Conservation (phyloP, 2,329 filamentous ascomycete genomes). For the Rhytidhysteron rufulum region DNA sequence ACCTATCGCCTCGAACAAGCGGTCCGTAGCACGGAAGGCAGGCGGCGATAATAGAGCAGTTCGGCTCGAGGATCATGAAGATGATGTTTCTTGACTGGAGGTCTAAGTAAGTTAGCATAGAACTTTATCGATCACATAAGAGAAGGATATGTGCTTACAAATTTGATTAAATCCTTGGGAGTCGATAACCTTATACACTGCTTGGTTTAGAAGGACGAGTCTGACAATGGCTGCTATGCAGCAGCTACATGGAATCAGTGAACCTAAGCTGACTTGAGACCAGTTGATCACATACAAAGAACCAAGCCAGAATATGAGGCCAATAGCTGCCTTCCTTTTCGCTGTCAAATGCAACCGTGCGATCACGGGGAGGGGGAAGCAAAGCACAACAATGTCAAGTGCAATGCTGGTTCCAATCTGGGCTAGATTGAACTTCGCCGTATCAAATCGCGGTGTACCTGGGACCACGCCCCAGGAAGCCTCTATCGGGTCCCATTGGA, state of each 20-base stretch:
- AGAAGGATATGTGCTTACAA: background rate
- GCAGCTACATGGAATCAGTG: conserved; percentile 4
- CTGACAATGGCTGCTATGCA: conserved; percentile 9
- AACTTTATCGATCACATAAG: no score
- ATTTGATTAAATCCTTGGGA: conserved; percentile 2
- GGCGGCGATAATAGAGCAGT: conserved; percentile 8
- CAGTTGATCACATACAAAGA: conserved; percentile 6
- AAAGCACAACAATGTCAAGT: conserved; percentile 11
- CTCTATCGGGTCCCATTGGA: conserved; percentile 1
- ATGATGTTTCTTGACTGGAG: conserved; percentile 1
- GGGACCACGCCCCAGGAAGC: conserved; percentile 3
- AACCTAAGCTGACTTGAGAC: background rate
- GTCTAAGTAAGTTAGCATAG: background rate
- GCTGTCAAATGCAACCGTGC: conserved; percentile 13
- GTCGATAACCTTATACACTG: background rate
- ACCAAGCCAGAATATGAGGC: conserved; percentile 11
- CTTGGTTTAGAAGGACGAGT: conserved; percentile 2
- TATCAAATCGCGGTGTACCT: conserved; percentile 1
- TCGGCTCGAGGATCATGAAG: conserved; percentile 7
- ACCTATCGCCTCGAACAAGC: conserved; percentile 1
- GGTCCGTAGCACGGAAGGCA: conserved; percentile 8
- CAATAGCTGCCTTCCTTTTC: conserved; percentile 12
- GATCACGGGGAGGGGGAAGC: conserved; percentile 17
- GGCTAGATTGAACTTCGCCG: background rate
- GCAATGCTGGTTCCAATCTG: conserved; percentile 5